A percentile compares a stretch with the other conserved stretches of the same genome.
These are phyloP conservation scores for Saccharomyces hybrid DNA, from an alignment of 1,139 yeast species.

Conservation along the genomic window DNA sequence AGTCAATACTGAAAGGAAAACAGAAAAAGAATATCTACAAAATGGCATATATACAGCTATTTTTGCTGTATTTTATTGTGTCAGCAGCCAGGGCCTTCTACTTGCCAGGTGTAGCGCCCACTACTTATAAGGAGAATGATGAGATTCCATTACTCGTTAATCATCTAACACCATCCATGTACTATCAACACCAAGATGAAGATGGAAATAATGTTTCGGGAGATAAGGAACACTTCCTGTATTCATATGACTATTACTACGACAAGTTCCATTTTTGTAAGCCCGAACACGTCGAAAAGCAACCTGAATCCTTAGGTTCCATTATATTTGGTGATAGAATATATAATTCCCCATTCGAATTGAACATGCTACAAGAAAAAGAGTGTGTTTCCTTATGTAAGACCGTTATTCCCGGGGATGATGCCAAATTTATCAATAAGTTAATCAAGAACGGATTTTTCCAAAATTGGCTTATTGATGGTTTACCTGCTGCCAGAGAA, in stretches of 20 bases:
- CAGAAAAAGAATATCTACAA: neutral
- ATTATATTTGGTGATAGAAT: constrained; percentile 93
- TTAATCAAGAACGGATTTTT: constrained; percentile 75
- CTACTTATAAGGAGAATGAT: constrained; percentile 70
- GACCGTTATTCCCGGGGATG: constrained; percentile 49
- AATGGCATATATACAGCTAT: neutral
- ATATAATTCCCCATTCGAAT: constrained; percentile 80
- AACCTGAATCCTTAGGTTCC: constrained; percentile 86
- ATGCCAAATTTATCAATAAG: constrained; percentile 66
- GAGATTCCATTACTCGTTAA: constrained; percentile 73
- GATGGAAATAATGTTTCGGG: constrained; percentile 36
- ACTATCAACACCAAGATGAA: constrained; percentile 33
- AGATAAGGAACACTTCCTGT: constrained; percentile 44
- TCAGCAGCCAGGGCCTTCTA: constrained; percentile 51
- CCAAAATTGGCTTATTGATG: constrained; percentile 92
- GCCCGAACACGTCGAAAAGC: constrained; percentile 57
- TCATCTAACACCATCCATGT: constrained; percentile 76
- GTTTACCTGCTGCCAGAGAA: constrained; percentile 78
- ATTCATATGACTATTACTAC: constrained; percentile 80
- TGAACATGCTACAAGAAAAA: constrained; percentile 67
- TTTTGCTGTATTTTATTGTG: neutral
- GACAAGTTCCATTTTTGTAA: constrained; percentile 76
- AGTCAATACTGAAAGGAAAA: neutral
- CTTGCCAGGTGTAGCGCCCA: constrained; percentile 93
- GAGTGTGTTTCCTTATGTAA: constrained; percentile 61